Conservation (phyloP, 2,329 filamentous ascomycete genomes). For the Arachnomyces sp. region DNA sequence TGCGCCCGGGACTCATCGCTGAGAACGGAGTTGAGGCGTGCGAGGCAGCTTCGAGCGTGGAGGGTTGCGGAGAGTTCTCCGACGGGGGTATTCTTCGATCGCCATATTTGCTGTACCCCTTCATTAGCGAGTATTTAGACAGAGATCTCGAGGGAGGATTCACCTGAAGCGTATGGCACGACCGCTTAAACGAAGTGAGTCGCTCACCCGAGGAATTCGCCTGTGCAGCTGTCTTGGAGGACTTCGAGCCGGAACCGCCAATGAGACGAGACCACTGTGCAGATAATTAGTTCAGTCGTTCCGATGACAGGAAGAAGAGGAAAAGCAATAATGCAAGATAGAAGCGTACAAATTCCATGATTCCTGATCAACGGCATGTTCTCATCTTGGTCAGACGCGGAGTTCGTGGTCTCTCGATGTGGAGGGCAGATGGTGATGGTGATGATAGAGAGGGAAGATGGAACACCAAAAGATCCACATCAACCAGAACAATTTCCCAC, state of each 20-base stretch:
- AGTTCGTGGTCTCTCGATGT: no score
- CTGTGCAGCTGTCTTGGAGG: conserved; percentile 38
- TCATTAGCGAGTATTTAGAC: conserved; percentile 5
- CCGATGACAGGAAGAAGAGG: neutral
- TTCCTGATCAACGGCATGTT: conserved; percentile 25
- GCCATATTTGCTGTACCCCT: conserved; percentile 49
- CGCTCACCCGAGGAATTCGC: conserved; percentile 51
- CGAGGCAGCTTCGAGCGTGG: conserved; percentile 45
- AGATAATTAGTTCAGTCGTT: conserved; percentile 4
- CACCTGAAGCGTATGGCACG: conserved; percentile 53
- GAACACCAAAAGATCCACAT: no score
- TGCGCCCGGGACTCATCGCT: conserved; percentile 83
- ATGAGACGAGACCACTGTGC: conserved; percentile 53
- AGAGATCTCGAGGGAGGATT: conserved; percentile 2
- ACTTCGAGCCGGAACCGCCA: conserved; percentile 43
- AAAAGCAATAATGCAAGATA: neutral
- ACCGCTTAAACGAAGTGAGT: conserved; percentile 52
- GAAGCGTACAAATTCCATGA: conserved; percentile 40
- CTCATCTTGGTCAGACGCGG: conserved; percentile 9
- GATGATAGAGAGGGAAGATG: no score
- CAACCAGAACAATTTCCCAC: no score
- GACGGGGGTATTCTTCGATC: conserved; percentile 44
- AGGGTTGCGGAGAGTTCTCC: conserved; percentile 44
- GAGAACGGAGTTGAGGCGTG: conserved; percentile 58
- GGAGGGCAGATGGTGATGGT: no score